Evolutionary conservation across 495 filamentous ascomycete genomes (phyloP).

Genomic region (Pyronema domesticum): DNA sequence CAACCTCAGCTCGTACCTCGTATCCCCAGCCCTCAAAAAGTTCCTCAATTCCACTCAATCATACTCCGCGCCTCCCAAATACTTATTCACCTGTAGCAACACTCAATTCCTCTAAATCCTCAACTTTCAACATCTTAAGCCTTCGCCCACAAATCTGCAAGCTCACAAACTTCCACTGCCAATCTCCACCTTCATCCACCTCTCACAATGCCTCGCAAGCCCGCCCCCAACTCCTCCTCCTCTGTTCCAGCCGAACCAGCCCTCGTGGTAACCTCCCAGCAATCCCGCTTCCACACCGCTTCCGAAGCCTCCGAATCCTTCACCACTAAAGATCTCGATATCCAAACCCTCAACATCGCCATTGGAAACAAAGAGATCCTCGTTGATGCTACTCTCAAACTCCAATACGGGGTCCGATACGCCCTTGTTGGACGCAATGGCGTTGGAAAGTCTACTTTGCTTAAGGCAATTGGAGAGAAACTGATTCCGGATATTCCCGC

Average conservation of each 20-base stretch:
- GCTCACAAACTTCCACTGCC: not conserved
- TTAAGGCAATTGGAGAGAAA: constrained; percentile 58
- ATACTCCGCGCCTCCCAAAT: too few relatives aligned
- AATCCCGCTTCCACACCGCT: constrained; percentile 40
- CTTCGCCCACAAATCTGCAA: too few relatives aligned
- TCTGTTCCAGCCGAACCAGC: constrained; percentile 10
- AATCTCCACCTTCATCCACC: not conserved
- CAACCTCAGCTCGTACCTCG: too few relatives aligned
- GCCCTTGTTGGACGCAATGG: constrained; percentile 63
- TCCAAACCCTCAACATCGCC: constrained; percentile 47
- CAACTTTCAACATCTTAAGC: too few relatives aligned
- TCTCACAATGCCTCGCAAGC: constrained; percentile 5
- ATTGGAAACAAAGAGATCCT: constrained; percentile 43
- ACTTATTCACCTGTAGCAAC: too few relatives aligned
- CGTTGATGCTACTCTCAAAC: constrained; percentile 43
- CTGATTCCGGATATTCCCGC: constrained; percentile 62
- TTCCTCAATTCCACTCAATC: too few relatives aligned
- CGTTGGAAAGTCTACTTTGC: constrained; percentile 59
- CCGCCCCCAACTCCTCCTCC: not conserved
- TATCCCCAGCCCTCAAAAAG: too few relatives aligned
- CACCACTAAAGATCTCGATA: constrained; percentile 31
- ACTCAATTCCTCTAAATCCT: too few relatives aligned
- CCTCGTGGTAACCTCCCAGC: constrained; percentile 38
- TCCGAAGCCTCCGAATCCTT: constrained; percentile 36
- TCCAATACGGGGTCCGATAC: constrained; percentile 55